phyloP scores from a whole-genome alignment of 2,329 filamentous ascomycete genomes.

The Endocalyx cinctus region DNA sequence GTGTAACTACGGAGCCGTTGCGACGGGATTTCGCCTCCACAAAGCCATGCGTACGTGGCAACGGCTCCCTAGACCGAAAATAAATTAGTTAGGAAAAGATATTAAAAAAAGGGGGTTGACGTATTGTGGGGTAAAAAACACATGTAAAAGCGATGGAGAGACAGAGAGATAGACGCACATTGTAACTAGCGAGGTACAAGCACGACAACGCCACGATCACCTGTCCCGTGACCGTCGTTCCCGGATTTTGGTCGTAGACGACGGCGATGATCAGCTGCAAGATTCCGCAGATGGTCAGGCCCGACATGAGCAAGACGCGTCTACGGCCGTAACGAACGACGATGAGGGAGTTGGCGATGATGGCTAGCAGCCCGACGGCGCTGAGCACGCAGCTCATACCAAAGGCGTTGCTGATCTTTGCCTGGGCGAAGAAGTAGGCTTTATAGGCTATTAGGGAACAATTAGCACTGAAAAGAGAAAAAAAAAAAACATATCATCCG shows the following conservation, averaged over 20 bases:
- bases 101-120: neutral
- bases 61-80: slow-evolving; percentile 36
- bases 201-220: slow-evolving; percentile 43
- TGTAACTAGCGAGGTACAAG: slow-evolving; percentile 45
- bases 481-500: no score
- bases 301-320: slow-evolving; percentile 42
- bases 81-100: neutral
- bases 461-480: no score
- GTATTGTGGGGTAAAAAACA: neutral
- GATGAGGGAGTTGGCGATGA: slow-evolving; percentile 43
- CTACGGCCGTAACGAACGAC: slow-evolving; percentile 44
- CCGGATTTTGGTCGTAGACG: slow-evolving; percentile 37
- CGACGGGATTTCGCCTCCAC: slow-evolving; percentile 48
- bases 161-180: slow-evolving; percentile 35
- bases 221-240: slow-evolving; percentile 27
- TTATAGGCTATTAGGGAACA: slow-evolving; percentile 39
- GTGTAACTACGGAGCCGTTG: slow-evolving; percentile 49
- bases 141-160: no score
- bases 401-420: slow-evolving; percentile 43
- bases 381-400: slow-evolving; percentile 47
- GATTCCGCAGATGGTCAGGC: slow-evolving; percentile 41
- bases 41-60: slow-evolving; percentile 46
- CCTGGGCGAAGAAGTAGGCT: slow-evolving; percentile 53
- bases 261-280: slow-evolving; percentile 47
- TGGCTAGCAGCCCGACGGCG: slow-evolving; percentile 42